These are phyloP conservation scores for Microdochium nivale DNA, from an alignment of 2,329 filamentous ascomycete species.

Conservation along the genomic window DNA sequence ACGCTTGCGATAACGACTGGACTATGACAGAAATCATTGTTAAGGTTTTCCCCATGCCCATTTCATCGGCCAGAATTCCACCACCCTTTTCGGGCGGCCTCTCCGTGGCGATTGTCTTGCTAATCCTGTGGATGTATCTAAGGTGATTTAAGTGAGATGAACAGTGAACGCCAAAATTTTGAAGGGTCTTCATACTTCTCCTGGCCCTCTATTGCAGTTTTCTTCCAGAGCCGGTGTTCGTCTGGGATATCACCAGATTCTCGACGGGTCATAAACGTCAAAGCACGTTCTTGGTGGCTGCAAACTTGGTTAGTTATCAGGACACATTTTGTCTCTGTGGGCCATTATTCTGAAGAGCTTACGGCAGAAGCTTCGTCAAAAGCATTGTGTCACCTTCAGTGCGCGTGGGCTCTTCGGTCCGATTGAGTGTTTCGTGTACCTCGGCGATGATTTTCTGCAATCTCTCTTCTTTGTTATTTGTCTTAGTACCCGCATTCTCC, in stretches of 20 bases:
- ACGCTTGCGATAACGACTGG: constrained; percentile 26
- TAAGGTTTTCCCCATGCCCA: constrained; percentile 52
- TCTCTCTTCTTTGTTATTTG: constrained; percentile 1
- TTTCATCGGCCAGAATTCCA: constrained; percentile 51
- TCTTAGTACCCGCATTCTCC: constrained; percentile 5
- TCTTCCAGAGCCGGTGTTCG: constrained; percentile 22
- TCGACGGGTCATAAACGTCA: constrained; percentile 28
- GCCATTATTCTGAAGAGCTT: constrained; percentile 8
- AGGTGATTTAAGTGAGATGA: neutral
- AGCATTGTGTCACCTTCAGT: neutral
- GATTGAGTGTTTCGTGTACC: neutral
- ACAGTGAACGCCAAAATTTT: neutral
- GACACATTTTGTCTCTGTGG: neutral
- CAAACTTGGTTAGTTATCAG: neutral
- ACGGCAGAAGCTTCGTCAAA: constrained; percentile 8
- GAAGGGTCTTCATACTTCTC: constrained; percentile 13
- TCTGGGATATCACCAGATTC: constrained; percentile 24
- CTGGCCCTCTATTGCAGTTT: constrained; percentile 13
- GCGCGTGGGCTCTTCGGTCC: neutral
- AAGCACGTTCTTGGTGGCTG: constrained; percentile 28
- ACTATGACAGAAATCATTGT: constrained; percentile 40
- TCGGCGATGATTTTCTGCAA: constrained; percentile 5
- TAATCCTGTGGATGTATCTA: constrained; percentile 30
- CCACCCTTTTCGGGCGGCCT: constrained; percentile 23
- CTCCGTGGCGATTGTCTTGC: constrained; percentile 19